phyloP scores from a whole-genome alignment of 1,139 yeast genomes.

The Saccharomyces hybrid region DNA sequence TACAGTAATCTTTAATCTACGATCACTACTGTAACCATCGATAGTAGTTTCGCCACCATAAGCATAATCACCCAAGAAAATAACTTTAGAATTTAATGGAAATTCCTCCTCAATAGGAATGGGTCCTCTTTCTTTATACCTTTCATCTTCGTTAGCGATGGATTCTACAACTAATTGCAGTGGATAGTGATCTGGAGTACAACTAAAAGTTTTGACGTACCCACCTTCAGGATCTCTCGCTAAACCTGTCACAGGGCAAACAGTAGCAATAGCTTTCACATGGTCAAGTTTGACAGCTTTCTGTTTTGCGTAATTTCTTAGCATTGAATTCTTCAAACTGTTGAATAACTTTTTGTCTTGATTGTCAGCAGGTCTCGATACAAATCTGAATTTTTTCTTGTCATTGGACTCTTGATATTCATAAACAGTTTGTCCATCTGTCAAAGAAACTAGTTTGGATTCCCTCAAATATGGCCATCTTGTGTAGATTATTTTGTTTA shows the following conservation, averaged over 20 bases:
- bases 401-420: slow-evolving; percentile 35
- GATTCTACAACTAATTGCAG: slow-evolving; percentile 70
- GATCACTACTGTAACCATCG: slow-evolving; percentile 48
- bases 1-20: slow-evolving; percentile 47
- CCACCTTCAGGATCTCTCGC: slow-evolving; percentile 68
- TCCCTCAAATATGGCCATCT: slow-evolving; percentile 90
- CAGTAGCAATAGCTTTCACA: slow-evolving; percentile 54
- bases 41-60: slow-evolving; percentile 81
- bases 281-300: slow-evolving; percentile 54
- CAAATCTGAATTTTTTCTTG: slow-evolving; percentile 31
- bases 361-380: slow-evolving; percentile 36
- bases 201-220: slow-evolving; percentile 56
- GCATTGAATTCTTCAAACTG: slow-evolving; percentile 32
- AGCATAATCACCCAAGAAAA: slow-evolving; percentile 82
- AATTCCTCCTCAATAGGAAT: slow-evolving; percentile 73
- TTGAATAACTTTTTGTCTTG: slow-evolving; percentile 40
- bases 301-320: slow-evolving; percentile 37
- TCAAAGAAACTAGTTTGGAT: slow-evolving; percentile 58
- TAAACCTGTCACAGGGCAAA: slow-evolving; percentile 71
- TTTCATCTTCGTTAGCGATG: slow-evolving; percentile 63
- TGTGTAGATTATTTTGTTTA: slow-evolving; percentile 58
- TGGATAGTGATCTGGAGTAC: slow-evolving; percentile 53
- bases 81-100: slow-evolving; percentile 62
- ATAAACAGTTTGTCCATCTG: slow-evolving; percentile 47
- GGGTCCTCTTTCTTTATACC: slow-evolving; percentile 69